phyloP scores from a whole-genome alignment of 108 stramenopile genomes.

The Nitzschia inconspicua region DNA sequence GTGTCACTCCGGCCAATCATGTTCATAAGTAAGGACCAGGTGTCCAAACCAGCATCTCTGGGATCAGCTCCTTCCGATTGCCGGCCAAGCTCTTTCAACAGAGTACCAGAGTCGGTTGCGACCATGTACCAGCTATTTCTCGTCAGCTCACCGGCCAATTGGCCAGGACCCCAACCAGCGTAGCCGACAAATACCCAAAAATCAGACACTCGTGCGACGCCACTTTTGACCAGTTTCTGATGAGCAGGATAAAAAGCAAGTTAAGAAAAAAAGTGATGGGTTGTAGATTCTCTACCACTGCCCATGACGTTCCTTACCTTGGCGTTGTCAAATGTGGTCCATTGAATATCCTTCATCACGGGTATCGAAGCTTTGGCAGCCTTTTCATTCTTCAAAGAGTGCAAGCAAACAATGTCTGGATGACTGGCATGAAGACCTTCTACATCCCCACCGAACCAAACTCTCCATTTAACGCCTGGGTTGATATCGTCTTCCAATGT shows the following conservation, averaged over 20 bases:
- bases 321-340: constrained; percentile 83
- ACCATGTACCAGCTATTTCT: constrained; percentile 88
- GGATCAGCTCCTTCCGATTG: constrained; percentile 29
- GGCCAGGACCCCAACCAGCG: constrained; percentile 54
- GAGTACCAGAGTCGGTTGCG: constrained; percentile 66
- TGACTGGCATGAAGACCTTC: constrained; percentile 54
- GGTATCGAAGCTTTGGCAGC: constrained; percentile 48
- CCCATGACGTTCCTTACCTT: constrained; percentile 15
- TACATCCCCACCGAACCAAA: constrained; percentile 83
- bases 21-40: constrained; percentile 70
- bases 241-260: neutral
- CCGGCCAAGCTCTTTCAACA: constrained; percentile 23
- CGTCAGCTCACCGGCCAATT: constrained; percentile 78
- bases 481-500: constrained; percentile 46
- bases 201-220: constrained; percentile 19
- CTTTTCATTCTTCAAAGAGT: constrained; percentile 55
- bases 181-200: constrained; percentile 46
- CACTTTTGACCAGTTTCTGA: constrained; percentile 21
- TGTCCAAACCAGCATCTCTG: constrained; percentile 70
- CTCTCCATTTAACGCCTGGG: constrained; percentile 53
- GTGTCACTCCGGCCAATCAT: constrained; percentile 29
- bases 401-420: constrained; percentile 78
- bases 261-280: neutral
- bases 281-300: neutral
- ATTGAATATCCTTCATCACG: constrained; percentile 86